phyloP scores from a whole-genome alignment of 495 filamentous ascomycete genomes.

The Evernia prunastri region DNA sequence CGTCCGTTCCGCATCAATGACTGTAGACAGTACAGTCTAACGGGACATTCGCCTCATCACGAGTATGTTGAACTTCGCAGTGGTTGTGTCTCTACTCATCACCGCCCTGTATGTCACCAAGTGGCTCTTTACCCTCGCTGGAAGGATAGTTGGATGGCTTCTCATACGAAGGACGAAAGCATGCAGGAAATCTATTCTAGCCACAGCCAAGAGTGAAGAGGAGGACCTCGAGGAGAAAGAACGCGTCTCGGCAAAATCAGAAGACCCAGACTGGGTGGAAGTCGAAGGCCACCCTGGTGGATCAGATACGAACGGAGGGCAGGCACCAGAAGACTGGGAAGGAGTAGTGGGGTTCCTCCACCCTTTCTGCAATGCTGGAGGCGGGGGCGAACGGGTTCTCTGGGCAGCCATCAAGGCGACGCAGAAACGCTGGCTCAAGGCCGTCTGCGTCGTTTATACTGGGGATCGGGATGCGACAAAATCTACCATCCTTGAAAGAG shows the following conservation, averaged over 20 bases:
- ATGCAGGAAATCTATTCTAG: slow-evolving; percentile 55
- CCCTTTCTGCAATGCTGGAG: slow-evolving; percentile 84
- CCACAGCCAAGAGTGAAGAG: slow-evolving; percentile 54
- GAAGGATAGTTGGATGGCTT: slow-evolving; percentile 53
- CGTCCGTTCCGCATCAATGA: not conserved
- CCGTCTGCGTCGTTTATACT: slow-evolving; percentile 86
- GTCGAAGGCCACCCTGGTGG: slow-evolving; percentile 52
- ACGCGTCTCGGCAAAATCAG: slow-evolving; percentile 29
- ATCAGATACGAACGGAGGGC: slow-evolving; percentile 46
- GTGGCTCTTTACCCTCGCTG: slow-evolving; percentile 34
- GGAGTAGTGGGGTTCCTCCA: slow-evolving; percentile 94
- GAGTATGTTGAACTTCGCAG: not conserved
- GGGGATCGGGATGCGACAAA: slow-evolving; percentile 87
- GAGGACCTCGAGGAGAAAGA: slow-evolving; percentile 42
- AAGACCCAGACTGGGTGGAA: slow-evolving; percentile 72
- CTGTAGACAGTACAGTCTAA: not conserved
- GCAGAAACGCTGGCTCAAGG: slow-evolving; percentile 80
- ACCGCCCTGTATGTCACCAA: slow-evolving; percentile 17
- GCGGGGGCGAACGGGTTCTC: slow-evolving; percentile 90
- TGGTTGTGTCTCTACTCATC: not conserved
- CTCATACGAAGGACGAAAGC: slow-evolving; percentile 60
- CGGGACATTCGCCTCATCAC: not conserved
- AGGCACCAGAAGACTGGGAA: slow-evolving; percentile 57
- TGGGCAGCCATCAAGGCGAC: slow-evolving; percentile 94
- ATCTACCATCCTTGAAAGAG: slow-evolving; percentile 65